Evolutionary conservation across 78 protist genomes (phyloP).

Genomic region (Speleostelium caveatum): DNA sequence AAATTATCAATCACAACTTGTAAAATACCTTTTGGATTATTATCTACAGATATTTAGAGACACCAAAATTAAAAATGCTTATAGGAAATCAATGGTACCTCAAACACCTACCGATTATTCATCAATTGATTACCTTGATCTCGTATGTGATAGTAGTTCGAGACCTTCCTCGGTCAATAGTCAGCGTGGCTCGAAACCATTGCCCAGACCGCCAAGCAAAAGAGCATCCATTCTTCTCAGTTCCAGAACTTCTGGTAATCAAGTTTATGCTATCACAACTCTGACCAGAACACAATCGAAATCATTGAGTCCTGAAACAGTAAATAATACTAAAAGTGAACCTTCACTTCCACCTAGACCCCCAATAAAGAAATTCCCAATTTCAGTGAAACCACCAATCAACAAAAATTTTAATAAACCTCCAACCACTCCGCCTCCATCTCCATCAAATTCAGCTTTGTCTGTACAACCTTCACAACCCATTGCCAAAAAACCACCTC

Average conservation of each 20-base stretch:
- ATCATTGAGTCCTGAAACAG: slow-evolving; percentile 10
- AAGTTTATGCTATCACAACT: slow-evolving; percentile 31
- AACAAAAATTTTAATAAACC: neutral
- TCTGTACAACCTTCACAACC: neutral
- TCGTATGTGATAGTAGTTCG: slow-evolving; percentile 1
- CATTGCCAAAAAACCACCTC: neutral
- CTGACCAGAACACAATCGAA: slow-evolving; percentile 49
- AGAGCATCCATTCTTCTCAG: slow-evolving; percentile 30
- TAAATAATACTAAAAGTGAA: neutral
- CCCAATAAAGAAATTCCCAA: neutral
- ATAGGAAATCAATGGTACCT: slow-evolving; percentile 33
- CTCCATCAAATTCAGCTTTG: neutral
- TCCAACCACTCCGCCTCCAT: slow-evolving; percentile 1
- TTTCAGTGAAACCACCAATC: neutral
- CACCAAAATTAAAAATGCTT: slow-evolving; percentile 3
- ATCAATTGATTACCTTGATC: slow-evolving; percentile 42
- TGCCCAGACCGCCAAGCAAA: slow-evolving; percentile 20
- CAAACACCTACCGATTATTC: slow-evolving; percentile 46
- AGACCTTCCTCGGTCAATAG: neutral
- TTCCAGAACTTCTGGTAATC: slow-evolving; percentile 32
- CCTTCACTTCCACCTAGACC: slow-evolving; percentile 40
- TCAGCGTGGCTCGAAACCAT: neutral
- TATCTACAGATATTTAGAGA: slow-evolving; percentile 22
- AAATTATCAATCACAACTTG: slow-evolving; percentile 33
- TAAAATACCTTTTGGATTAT: slow-evolving; percentile 42